Evolutionary conservation across 2,329 filamentous ascomycete genomes (phyloP).

Genomic region (Penicillium sumatraense): DNA sequence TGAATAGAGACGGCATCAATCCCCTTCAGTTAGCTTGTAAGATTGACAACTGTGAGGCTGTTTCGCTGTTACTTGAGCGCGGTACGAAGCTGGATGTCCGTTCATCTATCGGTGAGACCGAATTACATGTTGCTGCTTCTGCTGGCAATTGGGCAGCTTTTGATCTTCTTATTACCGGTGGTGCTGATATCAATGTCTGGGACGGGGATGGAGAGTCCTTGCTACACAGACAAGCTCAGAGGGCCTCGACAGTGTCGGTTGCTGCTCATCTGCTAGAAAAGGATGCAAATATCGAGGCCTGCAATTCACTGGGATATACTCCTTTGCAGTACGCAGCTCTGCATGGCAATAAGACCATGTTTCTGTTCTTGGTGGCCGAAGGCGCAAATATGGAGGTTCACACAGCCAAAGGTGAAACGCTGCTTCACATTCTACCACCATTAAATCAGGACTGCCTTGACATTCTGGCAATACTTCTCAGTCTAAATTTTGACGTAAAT

Average conservation of each 20-base stretch:
- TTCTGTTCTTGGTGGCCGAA: constrained; percentile 25
- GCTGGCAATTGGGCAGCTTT: constrained; percentile 34
- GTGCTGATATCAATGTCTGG: constrained; percentile 39
- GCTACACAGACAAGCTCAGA: constrained; percentile 33
- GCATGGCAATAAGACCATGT: constrained; percentile 34
- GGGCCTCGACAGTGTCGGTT: constrained; percentile 15
- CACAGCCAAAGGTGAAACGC: constrained; percentile 32
- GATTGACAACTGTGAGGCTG: constrained; percentile 35
- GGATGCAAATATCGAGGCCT: constrained; percentile 35
- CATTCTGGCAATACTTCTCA: constrained; percentile 27
- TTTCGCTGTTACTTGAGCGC: constrained; percentile 33
- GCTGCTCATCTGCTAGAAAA: constrained; percentile 28
- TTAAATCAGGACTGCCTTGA: constrained; percentile 28
- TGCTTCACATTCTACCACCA: constrained; percentile 36
- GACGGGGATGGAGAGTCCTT: constrained; percentile 31
- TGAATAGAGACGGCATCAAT: constrained; percentile 31
- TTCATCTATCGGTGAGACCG: constrained; percentile 27
- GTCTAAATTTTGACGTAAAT: constrained; percentile 19
- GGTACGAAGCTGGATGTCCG: constrained; percentile 30
- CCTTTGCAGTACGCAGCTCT: constrained; percentile 35
- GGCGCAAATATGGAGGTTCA: constrained; percentile 31
- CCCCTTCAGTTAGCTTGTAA: constrained; percentile 35
- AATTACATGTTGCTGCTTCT: constrained; percentile 32
- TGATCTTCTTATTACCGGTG: constrained; percentile 33
- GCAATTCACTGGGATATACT: constrained; percentile 33